phyloP scores from a whole-genome alignment of 2,329 filamentous ascomycete genomes.

The Cladorrhinum sp. region DNA sequence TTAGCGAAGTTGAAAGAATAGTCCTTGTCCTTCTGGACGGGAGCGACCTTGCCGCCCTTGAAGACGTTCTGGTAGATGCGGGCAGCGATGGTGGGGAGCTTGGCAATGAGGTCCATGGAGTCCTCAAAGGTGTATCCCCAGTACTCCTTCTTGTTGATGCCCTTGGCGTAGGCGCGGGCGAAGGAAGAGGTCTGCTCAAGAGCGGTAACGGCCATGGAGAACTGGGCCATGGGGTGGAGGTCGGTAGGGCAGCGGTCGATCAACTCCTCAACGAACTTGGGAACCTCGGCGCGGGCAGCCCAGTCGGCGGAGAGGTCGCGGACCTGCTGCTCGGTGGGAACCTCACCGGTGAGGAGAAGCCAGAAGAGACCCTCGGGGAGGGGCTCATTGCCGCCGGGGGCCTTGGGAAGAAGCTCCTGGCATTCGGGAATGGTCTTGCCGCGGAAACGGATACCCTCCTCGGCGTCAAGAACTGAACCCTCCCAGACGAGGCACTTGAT shows the following conservation, averaged over 20 bases:
- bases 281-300: slow-evolving; percentile 94
- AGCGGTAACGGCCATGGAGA: slow-evolving; percentile 94
- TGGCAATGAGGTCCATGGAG: slow-evolving; percentile 99
- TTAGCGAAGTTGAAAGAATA: slow-evolving; percentile 99
- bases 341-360: slow-evolving; percentile 97
- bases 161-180: slow-evolving; percentile 97
- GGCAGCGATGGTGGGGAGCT: slow-evolving; percentile 95
- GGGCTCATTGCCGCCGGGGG: slow-evolving; percentile 92
- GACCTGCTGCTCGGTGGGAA: slow-evolving; percentile 96
- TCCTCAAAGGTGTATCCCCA: slow-evolving; percentile 99
- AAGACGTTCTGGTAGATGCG: slow-evolving; percentile 99
- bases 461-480: slow-evolving; percentile 93
- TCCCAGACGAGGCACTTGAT: slow-evolving; percentile 99
- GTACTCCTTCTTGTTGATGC: slow-evolving; percentile 99
- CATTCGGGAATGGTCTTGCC: slow-evolving; percentile 99
- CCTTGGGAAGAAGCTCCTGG: slow-evolving; percentile 96
- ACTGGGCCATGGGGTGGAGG: slow-evolving; percentile 99
- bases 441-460: slow-evolving; percentile 99
- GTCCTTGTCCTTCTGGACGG: slow-evolving; percentile 98
- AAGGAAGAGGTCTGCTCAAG: slow-evolving; percentile 98
- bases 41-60: slow-evolving; percentile 98
- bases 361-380: slow-evolving; percentile 99
- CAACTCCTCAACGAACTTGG: slow-evolving; percentile 98
- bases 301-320: slow-evolving; percentile 97
- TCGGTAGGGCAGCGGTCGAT: slow-evolving; percentile 99